Evolutionary conservation across 2,329 filamentous ascomycete species (phyloP), one percentile per base, ranked within the genome.

Genomic region (Ophiostoma perfectum): DNA sequence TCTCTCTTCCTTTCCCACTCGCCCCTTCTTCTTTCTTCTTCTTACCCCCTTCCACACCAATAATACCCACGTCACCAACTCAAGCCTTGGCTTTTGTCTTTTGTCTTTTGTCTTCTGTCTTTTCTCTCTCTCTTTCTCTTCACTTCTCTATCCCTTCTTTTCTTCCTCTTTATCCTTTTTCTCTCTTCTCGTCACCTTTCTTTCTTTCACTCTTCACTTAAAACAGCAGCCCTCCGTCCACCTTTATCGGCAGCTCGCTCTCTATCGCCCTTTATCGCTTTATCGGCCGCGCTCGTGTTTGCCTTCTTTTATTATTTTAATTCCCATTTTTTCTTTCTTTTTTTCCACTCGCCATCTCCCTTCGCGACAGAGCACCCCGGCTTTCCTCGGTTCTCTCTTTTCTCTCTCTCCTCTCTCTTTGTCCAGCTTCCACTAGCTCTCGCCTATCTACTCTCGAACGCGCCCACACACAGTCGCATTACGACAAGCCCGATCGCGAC

Each of bases 321-420:
- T 67, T 60, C 55, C 55, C 9, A 60, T 60, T 62, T 65, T 63
- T 36, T 52, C 62, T 45, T 62, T 41, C 47, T 49, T 6, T 65
- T 44, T 67, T 18, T 44, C 60, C 27, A 38, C 44, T 44, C 39
- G 4, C 14, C 38, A 49, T 67, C 18, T 0, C 44, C 39, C 36
- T 12, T 42, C 27, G 27, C 27, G 27, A 27, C 27, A 27, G 27
- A 27, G 27, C 27, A 27, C 27, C 27, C 27, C 27, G 27, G 27
- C 27, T 27, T 27, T 27, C 27, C 27, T 27, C 27, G 1, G 1
- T 11, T 65, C 18, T 36, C 27, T 64, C 7, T 47, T n/a, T 14
- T 66, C 27, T 41, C 38, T 60, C 44, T 41, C 6, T 55, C 41
- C 44, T 65, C 64, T 63, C 27, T 39, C 62, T 39, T 47, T 49